phyloP scores from a whole-genome alignment of 1,139 yeast species.

The Candida smagusa region DNA sequence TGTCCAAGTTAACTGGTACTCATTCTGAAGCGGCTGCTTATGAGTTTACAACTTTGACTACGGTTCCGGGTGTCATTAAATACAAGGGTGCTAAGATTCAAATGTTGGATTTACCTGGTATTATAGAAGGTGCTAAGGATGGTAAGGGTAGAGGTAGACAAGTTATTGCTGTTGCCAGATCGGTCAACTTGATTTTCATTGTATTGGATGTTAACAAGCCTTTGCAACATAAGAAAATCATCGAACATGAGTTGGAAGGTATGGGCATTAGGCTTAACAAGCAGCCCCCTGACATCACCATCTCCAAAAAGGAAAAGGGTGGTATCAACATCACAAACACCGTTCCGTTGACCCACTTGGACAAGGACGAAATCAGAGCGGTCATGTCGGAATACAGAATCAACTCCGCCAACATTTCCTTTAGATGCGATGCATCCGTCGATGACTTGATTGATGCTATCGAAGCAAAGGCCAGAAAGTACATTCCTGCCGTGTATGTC shows the following conservation, averaged over 20 bases:
- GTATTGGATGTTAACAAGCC: constrained; percentile 97
- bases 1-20: constrained; percentile 88
- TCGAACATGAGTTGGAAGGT: constrained; percentile 94
- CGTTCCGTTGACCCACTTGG: constrained; percentile 86
- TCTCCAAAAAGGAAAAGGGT: constrained; percentile 92
- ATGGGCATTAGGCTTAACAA: constrained; percentile 94
- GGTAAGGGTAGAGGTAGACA: constrained; percentile 99
- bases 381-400: constrained; percentile 94
- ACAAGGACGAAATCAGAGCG: constrained; percentile 89
- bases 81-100: constrained; percentile 97
- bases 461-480: constrained; percentile 84
- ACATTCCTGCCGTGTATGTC: constrained; percentile 92
- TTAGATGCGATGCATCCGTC: constrained; percentile 95
- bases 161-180: constrained; percentile 97
- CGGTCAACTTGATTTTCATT: constrained; percentile 87
- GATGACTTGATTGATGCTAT: constrained; percentile 94
- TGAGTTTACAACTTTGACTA: constrained; percentile 94
- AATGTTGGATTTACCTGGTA: constrained; percentile 97
- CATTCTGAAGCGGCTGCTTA: constrained; percentile 97
- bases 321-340: constrained; percentile 93
- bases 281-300: constrained; percentile 85
- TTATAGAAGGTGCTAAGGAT: constrained; percentile 97
- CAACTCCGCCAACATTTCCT: constrained; percentile 94
- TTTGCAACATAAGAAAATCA: constrained; percentile 85
- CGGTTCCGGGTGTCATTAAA: constrained; percentile 94